Evolutionary conservation across 192 early-diverging fungal genomes (phyloP), one percentile per base, ranked within the genome.

Genomic region (Entomortierella lignicola): DNA sequence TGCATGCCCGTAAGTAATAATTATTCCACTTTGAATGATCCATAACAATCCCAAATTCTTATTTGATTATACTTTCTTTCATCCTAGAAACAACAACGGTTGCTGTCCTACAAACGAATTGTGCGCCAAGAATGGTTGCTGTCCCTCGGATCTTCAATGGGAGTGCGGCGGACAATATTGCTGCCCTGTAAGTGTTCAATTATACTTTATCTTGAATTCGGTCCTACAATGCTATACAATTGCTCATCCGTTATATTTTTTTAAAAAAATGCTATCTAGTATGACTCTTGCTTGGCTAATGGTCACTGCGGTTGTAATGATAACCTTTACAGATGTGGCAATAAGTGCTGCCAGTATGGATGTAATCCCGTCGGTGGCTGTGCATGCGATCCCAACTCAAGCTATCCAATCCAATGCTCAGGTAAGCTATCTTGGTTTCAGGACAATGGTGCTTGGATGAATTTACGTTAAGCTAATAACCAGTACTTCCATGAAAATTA

Each of bases 241-340:
- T 51, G 26, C n/a, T n/a, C n/a, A n/a, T n/a, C n/a, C n/a, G n/a
- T n/a, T n/a, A n/a, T n/a, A n/a, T n/a, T 18, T 20, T 29, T 39
- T 30, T 8, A n/a, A 5, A n/a, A n/a, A n/a, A n/a, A n/a, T n/a
- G n/a, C n/a, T 27, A 15, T 7, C 7, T 63, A 72, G 69, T 72
- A 57, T 43, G 34, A 72, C 54, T 21, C 60, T 8, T 72, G 69
- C 32, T 23, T 50, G 12, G 0, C 21, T 26, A 17, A 51, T 29
- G 69, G 69, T n/a, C 32, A 39, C 41, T 72, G 69, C 30, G 69
- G 69, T 21, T 71, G 69, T n/a, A 48, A 56, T 32, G 13, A 42
- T 25, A 11, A 12, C 25, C 32, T 58, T 11, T 57, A 25, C 47
- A 58, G 34, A 63, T 72, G 69, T 30, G 55, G 60, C 4, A 39